phyloP scores from a whole-genome alignment of 2,329 filamentous ascomycete genomes.

The Monosporascus sp. region DNA sequence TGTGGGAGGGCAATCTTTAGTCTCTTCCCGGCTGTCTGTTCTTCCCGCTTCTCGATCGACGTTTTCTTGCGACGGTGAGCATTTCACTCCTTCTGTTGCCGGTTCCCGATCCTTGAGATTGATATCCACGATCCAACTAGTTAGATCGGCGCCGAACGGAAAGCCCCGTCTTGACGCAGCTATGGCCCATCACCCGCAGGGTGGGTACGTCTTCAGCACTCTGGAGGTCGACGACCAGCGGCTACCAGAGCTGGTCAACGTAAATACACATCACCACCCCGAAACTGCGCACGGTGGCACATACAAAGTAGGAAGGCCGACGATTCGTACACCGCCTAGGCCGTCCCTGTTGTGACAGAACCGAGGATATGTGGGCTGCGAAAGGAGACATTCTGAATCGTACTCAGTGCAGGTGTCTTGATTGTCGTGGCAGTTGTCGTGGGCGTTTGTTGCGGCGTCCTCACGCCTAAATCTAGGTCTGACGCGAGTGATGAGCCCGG shows the following conservation, averaged over 20 bases:
- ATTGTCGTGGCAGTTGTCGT: slow-evolving; percentile 9
- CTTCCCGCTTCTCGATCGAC: no score
- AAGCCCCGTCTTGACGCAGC: slow-evolving; percentile 4
- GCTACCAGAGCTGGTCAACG: not conserved
- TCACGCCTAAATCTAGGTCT: not conserved
- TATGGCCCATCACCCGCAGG: not conserved
- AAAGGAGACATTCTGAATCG: slow-evolving; percentile 11
- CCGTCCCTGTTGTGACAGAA: not conserved
- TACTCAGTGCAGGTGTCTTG: slow-evolving; percentile 4
- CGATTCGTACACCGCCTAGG: not conserved
- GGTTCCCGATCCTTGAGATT: no score
- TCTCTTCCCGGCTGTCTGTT: no score
- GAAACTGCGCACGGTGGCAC: not conserved
- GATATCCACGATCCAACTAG: no score
- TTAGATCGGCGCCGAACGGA: no score
- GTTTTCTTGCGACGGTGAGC: no score
- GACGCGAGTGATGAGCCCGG: not conserved
- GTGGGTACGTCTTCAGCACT: not conserved
- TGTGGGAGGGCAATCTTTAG: no score
- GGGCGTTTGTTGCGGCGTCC: slow-evolving; percentile 8
- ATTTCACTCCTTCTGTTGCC: no score
- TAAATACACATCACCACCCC: not conserved
- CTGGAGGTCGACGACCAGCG: slow-evolving; percentile 1
- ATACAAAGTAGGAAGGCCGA: not conserved
- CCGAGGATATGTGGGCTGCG: slow-evolving; percentile 11